Base-by-base conservation (phyloP, 257 asterid genomes). In the Jacaranda copaia region DNA sequence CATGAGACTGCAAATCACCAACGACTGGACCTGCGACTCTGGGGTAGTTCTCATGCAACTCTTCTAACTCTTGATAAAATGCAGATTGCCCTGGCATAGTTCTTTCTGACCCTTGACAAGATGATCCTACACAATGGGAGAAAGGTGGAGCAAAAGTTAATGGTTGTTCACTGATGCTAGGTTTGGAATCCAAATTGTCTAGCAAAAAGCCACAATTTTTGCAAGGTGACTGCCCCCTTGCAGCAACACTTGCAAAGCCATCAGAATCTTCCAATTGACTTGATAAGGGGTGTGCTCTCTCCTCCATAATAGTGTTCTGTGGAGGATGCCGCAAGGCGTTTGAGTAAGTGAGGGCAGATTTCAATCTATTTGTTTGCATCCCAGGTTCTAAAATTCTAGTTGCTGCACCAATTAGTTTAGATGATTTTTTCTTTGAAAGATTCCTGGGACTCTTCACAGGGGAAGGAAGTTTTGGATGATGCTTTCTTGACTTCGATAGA, bases 381-480 rank as follows among this genome's bases (percentile, higher is more conserved):
- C 97, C 96, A 59, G 99, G 98, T 77, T 95, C 99, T 85, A 93
- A 82, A 59, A 96, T 96, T 81, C 76, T 82, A 76, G 91, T 82
- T 36, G 99, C 99, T 35, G 96, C 97, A 58, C 96, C 97, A 57
- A 91, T 85, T 84, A 96, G 82, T 75, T 88, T 83, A 43, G 98
- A 89, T 6, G 96, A 73, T 60, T 80, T 88, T 79, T 81, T 91
- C 81, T 88, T 87, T 8, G 97, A 74, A 66, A 81, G 64, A 85
- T 69, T 88, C 69, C 87, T 84, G 1, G 97, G 90, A 68, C 91
- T 96, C 82, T 87, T 93, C n/a, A 93, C 88, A 0, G 97, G 98
- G 69, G 93, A 79, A 16, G 81, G 85, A 40, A 93, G 88, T 59
- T 87, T 94, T 0, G 89, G 85, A 59, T 84, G 94, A 61, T 85